Evolutionary conservation across 2,329 filamentous ascomycete genomes (phyloP), one percentile per base, ranked within the genome.

Genomic region (Alternaria infectoria): DNA sequence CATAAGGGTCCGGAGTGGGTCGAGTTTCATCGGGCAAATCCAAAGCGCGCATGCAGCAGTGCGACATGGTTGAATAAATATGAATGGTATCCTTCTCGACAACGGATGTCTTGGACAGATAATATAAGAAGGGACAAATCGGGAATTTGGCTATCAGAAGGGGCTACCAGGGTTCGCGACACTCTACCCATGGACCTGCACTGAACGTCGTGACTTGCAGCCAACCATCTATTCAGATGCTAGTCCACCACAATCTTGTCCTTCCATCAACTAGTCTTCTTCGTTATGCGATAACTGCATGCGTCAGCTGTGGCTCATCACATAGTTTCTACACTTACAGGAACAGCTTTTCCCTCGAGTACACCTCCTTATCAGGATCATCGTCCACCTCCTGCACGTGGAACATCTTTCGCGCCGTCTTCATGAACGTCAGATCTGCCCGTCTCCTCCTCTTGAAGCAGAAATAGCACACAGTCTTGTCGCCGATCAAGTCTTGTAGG

Each of bases 361-460:
- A 86, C 3, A 76, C 69, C 44, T 77, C 77, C 64, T 77, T 79
- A 58, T 86, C 84, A 6, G 80, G 80, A 71, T 86, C 84, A 67
- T 86, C 84, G 21, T 77, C 72, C 8, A 86, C 80, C 56, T 82
- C 80, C 60, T 78, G 71, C 15, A 87, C 83, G 52, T 79, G 66
- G 61, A 87, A 84, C 70, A 79, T 76, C 73, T 86, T 86, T 69
- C 77, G 82, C 15, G 81, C 80, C 8, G 79, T 77, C 74, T 85
- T 86, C 73, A 87, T 81, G 62, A 86, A 87, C 26, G 82, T 80
- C 74, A 86, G 70, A 69, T 87, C 85, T 6, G 85, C 96, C 64
- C 93, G 87, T 75, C 96, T 88, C 70, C 96, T 86, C 82, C 93
- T 95, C 85, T 97, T 98, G 85, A 96, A 97, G 83, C 95, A 97